Base-by-base conservation (phyloP, 208 protist species). In the Leishmania arabica region DNA sequence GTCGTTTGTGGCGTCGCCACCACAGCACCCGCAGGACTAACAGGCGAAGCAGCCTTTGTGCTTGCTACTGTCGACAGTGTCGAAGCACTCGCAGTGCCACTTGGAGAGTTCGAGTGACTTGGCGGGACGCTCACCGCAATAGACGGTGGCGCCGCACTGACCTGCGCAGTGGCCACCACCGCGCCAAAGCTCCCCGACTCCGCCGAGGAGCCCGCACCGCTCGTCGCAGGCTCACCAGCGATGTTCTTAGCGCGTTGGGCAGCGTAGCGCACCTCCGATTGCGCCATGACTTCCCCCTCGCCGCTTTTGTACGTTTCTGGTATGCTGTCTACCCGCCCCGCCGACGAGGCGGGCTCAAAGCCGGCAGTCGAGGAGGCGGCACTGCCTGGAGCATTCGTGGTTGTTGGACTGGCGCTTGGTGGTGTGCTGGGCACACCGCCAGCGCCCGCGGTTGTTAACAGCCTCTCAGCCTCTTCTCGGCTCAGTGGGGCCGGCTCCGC, bases 241-340 rank as follows among this genome's bases (percentile, higher is more conserved):
- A 31, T 47, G 17, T 62, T 70, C 17, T 31, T 31, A 13, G 31
- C 15, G 31, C 51, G 27, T 9, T 53, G 65, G 9, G 76, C 58
- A 17, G 80, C 80, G 74, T 86, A 81, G 65, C 90, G 90, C 75
- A 90, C 88, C 51, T 87, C 80, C 21, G 92, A 75, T 53, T 79
- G 78, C n/a, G 86, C 75, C 13, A 91, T 75, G 42, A 88, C 75
- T 42, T 83, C 78, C 45, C 81, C 87, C 79, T 91, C 89, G n/a
- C 84, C 79, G 1, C 86, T 84, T 13, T 68, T 54, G 88, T 92
- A 87, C 9, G 58, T 72, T 47, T 86, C 79, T 45, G 91, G 75
- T 47, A 89, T 65, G 1, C 77, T 71, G 15, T 91, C 90, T 11
- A 89, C 84, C 56, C 81, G 82, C 62, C 72, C 80, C 60, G 45